These are phyloP conservation scores for Linaria vulgaris DNA, from an alignment of 257 asterid genomes.

Conservation along the genomic window DNA sequence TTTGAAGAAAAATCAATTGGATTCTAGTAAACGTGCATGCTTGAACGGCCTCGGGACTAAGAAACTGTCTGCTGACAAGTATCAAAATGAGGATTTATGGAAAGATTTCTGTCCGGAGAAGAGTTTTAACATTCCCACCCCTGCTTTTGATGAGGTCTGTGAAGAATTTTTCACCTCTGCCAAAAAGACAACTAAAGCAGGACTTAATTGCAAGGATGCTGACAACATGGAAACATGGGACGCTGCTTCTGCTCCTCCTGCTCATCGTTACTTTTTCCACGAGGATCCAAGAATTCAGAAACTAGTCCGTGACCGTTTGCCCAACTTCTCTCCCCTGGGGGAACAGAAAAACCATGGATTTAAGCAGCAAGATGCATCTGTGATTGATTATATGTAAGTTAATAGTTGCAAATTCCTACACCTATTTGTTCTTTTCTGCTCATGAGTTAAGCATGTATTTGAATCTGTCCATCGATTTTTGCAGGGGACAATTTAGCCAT, in stretches of 20 bases:
- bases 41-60: slow-evolving; percentile 26
- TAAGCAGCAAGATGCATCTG: slow-evolving; percentile 42
- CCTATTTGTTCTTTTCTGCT: neutral
- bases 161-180: slow-evolving; percentile 65
- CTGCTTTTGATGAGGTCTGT: slow-evolving; percentile 78
- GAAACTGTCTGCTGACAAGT: slow-evolving; percentile 35
- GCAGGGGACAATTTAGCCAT: slow-evolving; percentile 71
- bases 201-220: slow-evolving; percentile 28
- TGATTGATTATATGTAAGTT: slow-evolving; percentile 73
- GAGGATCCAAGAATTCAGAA: slow-evolving; percentile 71
- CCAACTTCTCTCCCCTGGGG: slow-evolving; percentile 77
- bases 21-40: slow-evolving; percentile 27
- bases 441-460: slow-evolving; percentile 5
- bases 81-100: slow-evolving; percentile 58
- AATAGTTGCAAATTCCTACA: neutral
- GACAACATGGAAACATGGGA: slow-evolving; percentile 29
- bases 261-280: slow-evolving; percentile 71
- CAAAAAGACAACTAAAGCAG: slow-evolving; percentile 37
- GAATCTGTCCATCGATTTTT: slow-evolving; percentile 21
- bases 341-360: slow-evolving; percentile 45
- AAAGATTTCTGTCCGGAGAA: slow-evolving; percentile 52
- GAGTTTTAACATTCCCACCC: slow-evolving; percentile 58
- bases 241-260: slow-evolving; percentile 47
- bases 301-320: slow-evolving; percentile 73
- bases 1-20: slow-evolving; percentile 28